phyloP scores from a whole-genome alignment of 495 filamentous ascomycete species.

The Podospora pseudoanserina region DNA sequence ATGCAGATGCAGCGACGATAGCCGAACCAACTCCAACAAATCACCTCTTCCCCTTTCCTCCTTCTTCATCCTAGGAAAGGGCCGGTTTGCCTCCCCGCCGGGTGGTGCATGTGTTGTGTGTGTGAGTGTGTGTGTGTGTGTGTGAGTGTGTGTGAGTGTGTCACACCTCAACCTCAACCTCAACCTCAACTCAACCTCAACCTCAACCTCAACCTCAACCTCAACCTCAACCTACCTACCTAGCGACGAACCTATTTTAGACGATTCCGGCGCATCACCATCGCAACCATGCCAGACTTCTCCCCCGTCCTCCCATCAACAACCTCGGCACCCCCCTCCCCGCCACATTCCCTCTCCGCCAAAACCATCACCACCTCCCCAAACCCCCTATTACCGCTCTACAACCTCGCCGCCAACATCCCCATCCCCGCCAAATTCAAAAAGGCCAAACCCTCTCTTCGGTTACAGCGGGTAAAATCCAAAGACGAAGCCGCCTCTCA shows the following conservation, averaged over 20 bases:
- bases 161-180: neutral
- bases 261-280: neutral
- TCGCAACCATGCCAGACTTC: neutral
- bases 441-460: slow-evolving; percentile 69
- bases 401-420: slow-evolving; percentile 2
- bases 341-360: neutral
- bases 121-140: too few relatives aligned
- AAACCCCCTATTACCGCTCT: slow-evolving; percentile 3
- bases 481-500: slow-evolving; percentile 54
- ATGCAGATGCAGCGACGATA: slow-evolving; percentile 33
- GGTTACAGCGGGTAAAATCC: slow-evolving; percentile 56
- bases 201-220: neutral
- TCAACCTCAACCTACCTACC: neutral
- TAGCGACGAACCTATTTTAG: neutral
- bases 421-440: slow-evolving; percentile 47
- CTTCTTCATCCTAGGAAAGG: neutral
- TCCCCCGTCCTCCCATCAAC: neutral
- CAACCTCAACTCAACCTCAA: neutral
- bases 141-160: too few relatives aligned
- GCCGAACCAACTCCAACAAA: slow-evolving; percentile 1
- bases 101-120: too few relatives aligned
- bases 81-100: too few relatives aligned
- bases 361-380: neutral
- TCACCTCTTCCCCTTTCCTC: slow-evolving; percentile 1
- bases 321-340: neutral